Conservation (phyloP, 148 eudicot genomes). For the Suaeda aralocaspica region DNA sequence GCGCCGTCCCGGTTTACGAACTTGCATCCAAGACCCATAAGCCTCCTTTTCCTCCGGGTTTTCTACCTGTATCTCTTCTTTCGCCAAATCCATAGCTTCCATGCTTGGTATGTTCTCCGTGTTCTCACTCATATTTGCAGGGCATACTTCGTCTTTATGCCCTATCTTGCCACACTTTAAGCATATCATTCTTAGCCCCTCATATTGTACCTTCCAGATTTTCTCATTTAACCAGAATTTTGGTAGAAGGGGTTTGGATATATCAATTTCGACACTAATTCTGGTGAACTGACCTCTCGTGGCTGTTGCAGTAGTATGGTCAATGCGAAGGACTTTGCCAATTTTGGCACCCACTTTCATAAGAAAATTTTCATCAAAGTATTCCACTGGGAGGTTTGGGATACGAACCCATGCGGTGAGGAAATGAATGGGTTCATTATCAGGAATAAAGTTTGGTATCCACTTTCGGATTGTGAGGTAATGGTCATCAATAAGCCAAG, state of each 20-base stretch:
- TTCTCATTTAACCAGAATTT: too few species aligned
- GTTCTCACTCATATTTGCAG: too few species aligned
- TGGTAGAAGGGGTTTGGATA: too few species aligned
- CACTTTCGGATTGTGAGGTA: background rate
- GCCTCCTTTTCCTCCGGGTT: background rate
- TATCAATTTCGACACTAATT: too few species aligned
- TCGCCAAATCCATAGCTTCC: too few species aligned
- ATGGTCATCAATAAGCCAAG: background rate
- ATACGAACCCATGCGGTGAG: background rate
- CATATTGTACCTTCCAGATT: too few species aligned
- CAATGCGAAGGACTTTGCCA: background rate
- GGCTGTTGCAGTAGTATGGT: background rate
- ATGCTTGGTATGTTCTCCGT: background rate
- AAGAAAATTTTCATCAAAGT: background rate
- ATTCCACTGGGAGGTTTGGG: background rate
- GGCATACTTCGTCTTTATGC: too few species aligned
- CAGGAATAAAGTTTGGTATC: background rate
- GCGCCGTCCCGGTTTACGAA: background rate
- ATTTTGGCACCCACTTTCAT: background rate
- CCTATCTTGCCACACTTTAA: too few species aligned
- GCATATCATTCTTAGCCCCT: too few species aligned
- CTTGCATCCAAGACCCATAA: background rate
- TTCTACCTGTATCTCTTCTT: too few species aligned
- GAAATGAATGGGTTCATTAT: background rate
- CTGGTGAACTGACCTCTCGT: too few species aligned